Evolutionary conservation across 768 basidiomycete species (phyloP).

Genomic region (Phylloporus rhodoxanthus): DNA sequence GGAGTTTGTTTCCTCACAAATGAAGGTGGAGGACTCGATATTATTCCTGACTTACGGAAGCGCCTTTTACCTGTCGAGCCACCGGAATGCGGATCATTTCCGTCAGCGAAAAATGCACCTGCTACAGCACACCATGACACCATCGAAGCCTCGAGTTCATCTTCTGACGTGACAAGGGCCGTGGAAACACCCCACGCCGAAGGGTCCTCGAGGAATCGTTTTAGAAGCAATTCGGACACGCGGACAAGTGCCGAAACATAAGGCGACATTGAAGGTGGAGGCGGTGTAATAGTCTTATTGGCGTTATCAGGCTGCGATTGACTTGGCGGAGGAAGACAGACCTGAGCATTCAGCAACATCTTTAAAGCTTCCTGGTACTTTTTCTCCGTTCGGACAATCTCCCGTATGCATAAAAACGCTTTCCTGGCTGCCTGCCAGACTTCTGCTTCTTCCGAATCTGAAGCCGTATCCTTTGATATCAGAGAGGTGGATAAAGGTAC

Average conservation of each 20-base stretch:
- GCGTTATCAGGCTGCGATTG: neutral
- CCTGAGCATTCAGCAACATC: conserved; percentile 34
- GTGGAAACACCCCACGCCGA: conserved; percentile 60
- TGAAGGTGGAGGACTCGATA: conserved; percentile 3
- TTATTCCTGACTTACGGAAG: conserved; percentile 15
- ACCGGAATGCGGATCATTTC: conserved; percentile 7
- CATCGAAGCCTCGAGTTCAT: conserved; percentile 49
- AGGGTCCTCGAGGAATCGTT: conserved; percentile 52
- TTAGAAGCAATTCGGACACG: conserved; percentile 47
- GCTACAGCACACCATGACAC: conserved; percentile 42
- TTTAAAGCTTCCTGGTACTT: conserved; percentile 37
- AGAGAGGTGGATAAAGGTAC: neutral
- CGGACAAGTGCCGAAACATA: conserved; percentile 47
- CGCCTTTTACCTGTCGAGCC: conserved; percentile 20
- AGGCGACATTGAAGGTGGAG: conserved; percentile 46
- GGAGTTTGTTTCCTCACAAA: conserved; percentile 6
- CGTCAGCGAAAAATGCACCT: conserved; percentile 35
- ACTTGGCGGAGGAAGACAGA: conserved; percentile 10
- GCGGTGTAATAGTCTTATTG: conserved; percentile 35
- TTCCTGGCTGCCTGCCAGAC: conserved; percentile 36
- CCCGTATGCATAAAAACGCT: conserved; percentile 42
- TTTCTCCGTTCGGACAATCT: conserved; percentile 43
- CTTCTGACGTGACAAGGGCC: conserved; percentile 50
- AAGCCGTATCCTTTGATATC: conserved; percentile 2
- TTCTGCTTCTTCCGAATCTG: conserved; percentile 20